Base-by-base conservation (phyloP, 108 stramenopile species). In the Stephanodiscus minutulus region DNA sequence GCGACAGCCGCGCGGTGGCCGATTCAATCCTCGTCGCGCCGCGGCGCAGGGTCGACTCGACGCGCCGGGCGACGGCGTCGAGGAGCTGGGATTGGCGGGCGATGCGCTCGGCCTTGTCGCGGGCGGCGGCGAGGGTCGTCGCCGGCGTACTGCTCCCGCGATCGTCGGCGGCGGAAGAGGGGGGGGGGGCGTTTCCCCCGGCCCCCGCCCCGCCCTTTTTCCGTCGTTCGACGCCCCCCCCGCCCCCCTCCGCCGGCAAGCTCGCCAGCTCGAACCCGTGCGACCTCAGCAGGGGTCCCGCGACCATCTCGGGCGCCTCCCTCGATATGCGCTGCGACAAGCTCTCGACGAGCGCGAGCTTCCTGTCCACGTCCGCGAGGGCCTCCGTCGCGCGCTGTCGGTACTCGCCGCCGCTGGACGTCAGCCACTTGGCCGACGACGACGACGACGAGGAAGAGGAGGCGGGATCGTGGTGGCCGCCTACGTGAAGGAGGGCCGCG, bases 311-410 rank as follows among this genome's bases (percentile, higher is more conserved):
- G 2, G 92, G 92, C 31, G 70, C 74, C 37, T 90, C 90, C 33
- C 92, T 64, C 11, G 86, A 86, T 1, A 93, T 73, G 37, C 90
- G 74, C 39, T 88, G 88, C 24, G 88, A 86, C 74, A 93, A 67
- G 54, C 87, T 87, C 63, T 87, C 86, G 49, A 93, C 92, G 62
- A 93, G 64, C 13, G 86, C 83, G 37, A 90, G 74, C 59, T 91
- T 91, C 3, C 90, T 87, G 36, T 91, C 87, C n/a, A 93, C 92
- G 60, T 93, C 90, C 28, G 82, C 86, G 72, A 93, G 64, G 11
- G 90, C 90, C 31, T 83, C 86, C 36, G 86, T 85, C 20, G 92
- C 92, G 37, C 75, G 83, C 55, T 78, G 72, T 61, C 81, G 80
- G 61, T 76, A 76, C 58, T 69, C 75, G 1, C 77, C 77, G 17